Percentiles rank a stretch among this genome's conserved stretches.
Evolutionary conservation across 1,284 basidiomycete species (phyloP).

Genomic region (Irpex lacteus): DNA sequence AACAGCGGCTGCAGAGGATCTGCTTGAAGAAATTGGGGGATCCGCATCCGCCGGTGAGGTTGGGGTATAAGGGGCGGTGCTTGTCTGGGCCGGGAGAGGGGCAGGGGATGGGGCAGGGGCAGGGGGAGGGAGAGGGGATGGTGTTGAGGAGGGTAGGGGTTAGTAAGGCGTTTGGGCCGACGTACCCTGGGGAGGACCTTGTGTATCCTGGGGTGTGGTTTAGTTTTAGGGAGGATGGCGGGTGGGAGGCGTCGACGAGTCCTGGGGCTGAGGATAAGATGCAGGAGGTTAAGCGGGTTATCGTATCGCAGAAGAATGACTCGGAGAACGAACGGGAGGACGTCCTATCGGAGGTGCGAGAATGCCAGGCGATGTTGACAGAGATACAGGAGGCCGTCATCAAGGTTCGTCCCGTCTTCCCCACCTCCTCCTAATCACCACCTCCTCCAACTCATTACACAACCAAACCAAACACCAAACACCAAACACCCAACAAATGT

Average conservation of each 20-base stretch:
- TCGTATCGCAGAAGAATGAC: conserved; percentile 63
- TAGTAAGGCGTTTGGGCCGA: conserved; percentile 78
- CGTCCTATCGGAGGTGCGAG: conserved; percentile 63
- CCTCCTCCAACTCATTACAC: not conserved
- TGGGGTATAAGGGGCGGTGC: conserved; percentile 68
- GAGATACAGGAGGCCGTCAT: conserved; percentile 66
- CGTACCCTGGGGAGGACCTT: conserved; percentile 76
- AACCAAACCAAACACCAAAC: not conserved
- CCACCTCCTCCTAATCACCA: too few relatives aligned
- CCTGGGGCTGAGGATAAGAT: conserved; percentile 49
- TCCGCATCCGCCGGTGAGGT: conserved; percentile 57
- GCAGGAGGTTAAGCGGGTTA: conserved; percentile 74
- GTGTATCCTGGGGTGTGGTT: conserved; percentile 84
- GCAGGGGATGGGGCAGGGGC: too few relatives aligned
- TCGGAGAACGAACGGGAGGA: conserved; percentile 52
- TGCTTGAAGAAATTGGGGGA: conserved; percentile 63
- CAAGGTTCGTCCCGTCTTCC: conserved; percentile 42
- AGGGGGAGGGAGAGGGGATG: conserved; percentile 42
- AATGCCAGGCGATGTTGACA: conserved; percentile 65
- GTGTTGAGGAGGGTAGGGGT: conserved; percentile 66
- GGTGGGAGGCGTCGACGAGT: conserved; percentile 39
- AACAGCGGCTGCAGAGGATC: conserved; percentile 77
- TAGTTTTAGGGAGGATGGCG: conserved; percentile 68
- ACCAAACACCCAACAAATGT: not conserved
- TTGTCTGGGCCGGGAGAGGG: conserved; percentile 44